Evolutionary conservation across 1,284 basidiomycete species (phyloP).

Genomic region (Rhodotorula sp.): DNA sequence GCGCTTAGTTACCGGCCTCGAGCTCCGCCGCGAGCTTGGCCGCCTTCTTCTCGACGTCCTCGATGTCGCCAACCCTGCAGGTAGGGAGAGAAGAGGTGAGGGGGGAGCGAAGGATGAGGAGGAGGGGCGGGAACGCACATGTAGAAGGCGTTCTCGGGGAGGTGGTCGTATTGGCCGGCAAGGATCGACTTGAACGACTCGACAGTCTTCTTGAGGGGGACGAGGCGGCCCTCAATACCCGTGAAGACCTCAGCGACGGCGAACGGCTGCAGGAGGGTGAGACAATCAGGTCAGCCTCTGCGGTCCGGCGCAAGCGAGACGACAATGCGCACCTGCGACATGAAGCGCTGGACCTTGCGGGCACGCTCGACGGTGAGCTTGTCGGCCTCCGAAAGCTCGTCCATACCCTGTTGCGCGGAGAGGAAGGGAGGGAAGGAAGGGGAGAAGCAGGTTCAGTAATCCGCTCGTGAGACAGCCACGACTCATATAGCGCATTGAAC

Average conservation of each 20-base stretch:
- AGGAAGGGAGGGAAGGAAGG: too few relatives aligned
- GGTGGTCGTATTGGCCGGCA: conserved; percentile 77
- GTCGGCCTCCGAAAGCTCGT: conserved; percentile 99
- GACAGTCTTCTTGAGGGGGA: conserved; percentile 74
- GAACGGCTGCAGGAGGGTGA: conserved; percentile 73
- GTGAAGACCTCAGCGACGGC: conserved; percentile 96
- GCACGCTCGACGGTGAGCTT: conserved; percentile 85
- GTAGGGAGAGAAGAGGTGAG: background rate
- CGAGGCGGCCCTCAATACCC: conserved; percentile 77
- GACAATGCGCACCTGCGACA: conserved; percentile 69
- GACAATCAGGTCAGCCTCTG: background rate
- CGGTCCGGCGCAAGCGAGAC: background rate
- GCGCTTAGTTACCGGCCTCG: conserved; percentile 55
- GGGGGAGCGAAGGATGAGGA: background rate
- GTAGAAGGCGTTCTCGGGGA: conserved; percentile 76
- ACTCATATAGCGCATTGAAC: too few relatives aligned
- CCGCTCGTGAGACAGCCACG: too few relatives aligned
- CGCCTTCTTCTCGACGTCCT: conserved; percentile 94
- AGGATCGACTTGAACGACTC: conserved; percentile 79
- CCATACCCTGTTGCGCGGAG: too few relatives aligned
- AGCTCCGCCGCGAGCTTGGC: conserved; percentile 88
- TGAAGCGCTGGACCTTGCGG: conserved; percentile 59
- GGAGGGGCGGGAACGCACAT: conserved; percentile 36
- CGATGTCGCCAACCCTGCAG: conserved; percentile 72
- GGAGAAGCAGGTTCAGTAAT: too few relatives aligned